Evolutionary conservation across 1,284 basidiomycete species (phyloP).

Genomic region (Pyrrhoderma lamaoense): DNA sequence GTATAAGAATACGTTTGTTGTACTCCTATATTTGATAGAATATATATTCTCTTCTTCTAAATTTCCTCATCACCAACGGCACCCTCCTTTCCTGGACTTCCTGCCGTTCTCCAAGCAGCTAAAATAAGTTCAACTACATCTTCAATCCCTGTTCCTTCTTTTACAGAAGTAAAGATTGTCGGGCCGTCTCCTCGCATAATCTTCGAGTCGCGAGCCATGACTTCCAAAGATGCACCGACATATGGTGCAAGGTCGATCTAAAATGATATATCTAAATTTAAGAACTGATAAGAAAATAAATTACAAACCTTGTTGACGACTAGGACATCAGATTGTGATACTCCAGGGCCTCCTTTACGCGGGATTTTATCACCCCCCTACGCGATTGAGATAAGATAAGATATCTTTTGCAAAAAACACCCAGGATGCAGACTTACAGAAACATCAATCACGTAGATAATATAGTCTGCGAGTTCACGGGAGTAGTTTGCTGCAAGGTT

Average conservation of each 20-base stretch:
- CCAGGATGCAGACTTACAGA: slow-evolving; percentile 40
- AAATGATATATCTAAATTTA: background rate
- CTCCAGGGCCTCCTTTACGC: slow-evolving; percentile 94
- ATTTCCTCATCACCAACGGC: slow-evolving; percentile 35
- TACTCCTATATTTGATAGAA: no score
- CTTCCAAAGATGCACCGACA: slow-evolving; percentile 88
- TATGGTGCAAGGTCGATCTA: slow-evolving; percentile 90
- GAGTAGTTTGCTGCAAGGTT: slow-evolving; percentile 96
- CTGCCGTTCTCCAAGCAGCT: slow-evolving; percentile 78
- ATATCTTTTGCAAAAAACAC: no score
- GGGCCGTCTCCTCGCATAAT: slow-evolving; percentile 93
- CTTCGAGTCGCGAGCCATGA: slow-evolving; percentile 92
- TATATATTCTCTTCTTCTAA: no score
- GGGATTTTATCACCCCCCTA: slow-evolving; percentile 98
- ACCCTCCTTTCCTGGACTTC: slow-evolving; percentile 54
- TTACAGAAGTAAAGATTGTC: slow-evolving; percentile 87
- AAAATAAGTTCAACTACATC: slow-evolving; percentile 81
- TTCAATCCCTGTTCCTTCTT: slow-evolving; percentile 73
- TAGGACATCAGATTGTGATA: slow-evolving; percentile 90
- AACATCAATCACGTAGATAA: slow-evolving; percentile 89
- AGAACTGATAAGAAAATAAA: background rate
- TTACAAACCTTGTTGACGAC: slow-evolving; percentile 84
- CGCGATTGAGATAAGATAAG: no score
- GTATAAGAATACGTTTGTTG: no score
- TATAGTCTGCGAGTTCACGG: slow-evolving; percentile 93